Conservation (phyloP, 495 filamentous ascomycete species). For the Clohesyomyces aquaticus region DNA sequence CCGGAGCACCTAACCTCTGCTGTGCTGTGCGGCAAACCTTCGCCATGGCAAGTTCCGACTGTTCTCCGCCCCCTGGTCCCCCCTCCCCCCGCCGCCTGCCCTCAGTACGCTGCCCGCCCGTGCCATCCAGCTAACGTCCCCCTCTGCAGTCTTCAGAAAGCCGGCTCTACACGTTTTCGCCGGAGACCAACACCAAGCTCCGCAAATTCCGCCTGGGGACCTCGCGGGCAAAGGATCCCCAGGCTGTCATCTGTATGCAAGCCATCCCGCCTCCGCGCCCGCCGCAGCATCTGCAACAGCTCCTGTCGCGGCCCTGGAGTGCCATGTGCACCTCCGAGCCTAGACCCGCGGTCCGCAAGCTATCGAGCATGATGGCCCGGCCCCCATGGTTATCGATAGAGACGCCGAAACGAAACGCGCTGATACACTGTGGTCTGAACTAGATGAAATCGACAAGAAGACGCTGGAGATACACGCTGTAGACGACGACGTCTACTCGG, state of each 20-base stretch:
- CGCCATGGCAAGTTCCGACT: not conserved
- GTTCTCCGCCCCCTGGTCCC: not conserved
- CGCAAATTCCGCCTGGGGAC: conserved; percentile 92
- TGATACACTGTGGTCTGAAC: conserved; percentile 42
- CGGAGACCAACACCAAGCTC: conserved; percentile 81
- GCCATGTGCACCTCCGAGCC: conserved; percentile 3
- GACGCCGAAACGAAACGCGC: conserved; percentile 19
- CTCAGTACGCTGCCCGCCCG: not conserved
- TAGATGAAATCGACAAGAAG: conserved; percentile 84
- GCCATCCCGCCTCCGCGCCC: conserved; percentile 5
- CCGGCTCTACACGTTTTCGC: conserved; percentile 89
- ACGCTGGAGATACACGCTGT: conserved; percentile 81
- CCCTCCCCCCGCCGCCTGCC: not conserved
- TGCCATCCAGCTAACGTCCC: conserved; percentile 11
- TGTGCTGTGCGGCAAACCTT: not conserved
- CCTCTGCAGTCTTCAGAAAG: conserved; percentile 71
- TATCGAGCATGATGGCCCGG: too few relatives aligned
- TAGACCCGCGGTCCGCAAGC: not conserved
- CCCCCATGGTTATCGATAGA: conserved; percentile 16
- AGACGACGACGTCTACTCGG: conserved; percentile 77
- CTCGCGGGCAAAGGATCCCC: conserved; percentile 81
- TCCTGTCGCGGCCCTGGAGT: conserved; percentile 8
- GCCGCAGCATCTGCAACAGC: conserved; percentile 2
- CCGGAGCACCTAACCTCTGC: not conserved
- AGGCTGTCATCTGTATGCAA: conserved; percentile 88